Conservation (phyloP, 345 rosid species). For the Bruguiera gymnorhiza region DNA sequence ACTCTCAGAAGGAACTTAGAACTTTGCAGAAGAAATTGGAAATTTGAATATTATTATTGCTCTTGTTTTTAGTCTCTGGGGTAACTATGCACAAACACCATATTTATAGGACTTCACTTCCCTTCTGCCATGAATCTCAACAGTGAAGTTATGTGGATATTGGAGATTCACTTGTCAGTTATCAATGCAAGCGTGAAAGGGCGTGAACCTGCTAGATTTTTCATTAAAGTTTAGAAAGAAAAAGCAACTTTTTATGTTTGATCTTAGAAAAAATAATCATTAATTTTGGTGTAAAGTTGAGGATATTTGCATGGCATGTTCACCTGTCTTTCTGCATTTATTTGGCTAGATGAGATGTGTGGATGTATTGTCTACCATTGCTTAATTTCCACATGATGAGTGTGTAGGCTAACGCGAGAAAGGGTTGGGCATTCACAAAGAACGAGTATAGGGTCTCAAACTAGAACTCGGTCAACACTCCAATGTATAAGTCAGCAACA, state of each 20-base stretch:
- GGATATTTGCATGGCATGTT: conserved; percentile 5
- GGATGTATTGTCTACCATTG: conserved; percentile 9
- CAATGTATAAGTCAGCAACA: too few species aligned
- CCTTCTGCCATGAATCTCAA: background rate
- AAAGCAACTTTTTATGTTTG: conserved; percentile 15
- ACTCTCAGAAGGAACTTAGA: too few species aligned
- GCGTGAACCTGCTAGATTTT: conserved; percentile 38
- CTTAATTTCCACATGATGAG: background rate
- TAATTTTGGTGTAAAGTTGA: background rate
- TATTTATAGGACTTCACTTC: conserved; percentile 27
- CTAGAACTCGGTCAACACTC: too few species aligned
- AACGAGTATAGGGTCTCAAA: too few species aligned
- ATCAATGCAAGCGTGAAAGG: conserved; percentile 21
- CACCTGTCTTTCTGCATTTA: conserved; percentile 7
- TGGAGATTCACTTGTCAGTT: conserved; percentile 36
- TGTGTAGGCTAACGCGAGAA: too few species aligned
- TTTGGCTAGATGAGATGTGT: background rate
- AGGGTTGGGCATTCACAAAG: too few species aligned
- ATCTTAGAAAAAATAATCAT: background rate
- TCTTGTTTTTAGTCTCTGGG: conserved; percentile 1
- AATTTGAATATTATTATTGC: too few species aligned
- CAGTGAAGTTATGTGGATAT: conserved; percentile 32
- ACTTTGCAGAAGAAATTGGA: too few species aligned
- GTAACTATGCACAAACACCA: background rate
- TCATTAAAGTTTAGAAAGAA: conserved; percentile 19